These are phyloP conservation scores for Russula emetica DNA, from an alignment of 768 basidiomycete genomes.

Conservation along the genomic window DNA sequence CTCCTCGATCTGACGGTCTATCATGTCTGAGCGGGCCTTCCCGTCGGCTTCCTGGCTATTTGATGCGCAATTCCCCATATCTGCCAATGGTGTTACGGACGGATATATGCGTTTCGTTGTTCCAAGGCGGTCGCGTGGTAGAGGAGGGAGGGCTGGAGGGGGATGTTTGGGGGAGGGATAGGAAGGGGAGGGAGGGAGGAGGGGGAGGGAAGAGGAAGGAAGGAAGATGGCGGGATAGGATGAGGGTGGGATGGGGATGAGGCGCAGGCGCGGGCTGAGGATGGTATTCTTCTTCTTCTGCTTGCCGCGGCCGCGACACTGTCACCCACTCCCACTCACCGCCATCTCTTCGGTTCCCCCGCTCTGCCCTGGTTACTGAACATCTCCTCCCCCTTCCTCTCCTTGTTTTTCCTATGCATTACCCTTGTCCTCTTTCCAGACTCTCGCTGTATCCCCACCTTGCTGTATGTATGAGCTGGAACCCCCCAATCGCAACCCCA, in stretches of 20 bases:
- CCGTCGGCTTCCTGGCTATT: constrained; percentile 50
- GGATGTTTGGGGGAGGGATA: no score
- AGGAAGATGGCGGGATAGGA: constrained; percentile 4
- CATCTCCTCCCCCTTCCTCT: neutral
- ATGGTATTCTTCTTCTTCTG: constrained; percentile 7
- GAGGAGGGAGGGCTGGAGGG: neutral
- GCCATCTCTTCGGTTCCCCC: neutral
- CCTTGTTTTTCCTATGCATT: neutral
- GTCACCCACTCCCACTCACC: neutral
- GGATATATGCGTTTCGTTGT: neutral
- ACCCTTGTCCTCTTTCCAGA: neutral
- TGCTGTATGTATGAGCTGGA: neutral
- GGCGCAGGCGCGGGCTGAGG: neutral
- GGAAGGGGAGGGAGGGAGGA: neutral
- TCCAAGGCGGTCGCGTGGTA: neutral
- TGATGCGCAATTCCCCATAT: constrained; percentile 69
- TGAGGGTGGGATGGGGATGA: constrained; percentile 1
- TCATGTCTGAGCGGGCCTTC: constrained; percentile 62
- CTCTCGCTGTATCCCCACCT: neutral
- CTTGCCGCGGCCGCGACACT: neutral
- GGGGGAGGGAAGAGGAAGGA: neutral
- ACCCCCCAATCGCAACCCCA: neutral
- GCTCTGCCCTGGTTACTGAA: constrained; percentile 5
- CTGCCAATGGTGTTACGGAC: neutral
- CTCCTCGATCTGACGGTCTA: constrained; percentile 83